phyloP scores from a whole-genome alignment of 495 filamentous ascomycete genomes.

The Penicillium longicatenatum region DNA sequence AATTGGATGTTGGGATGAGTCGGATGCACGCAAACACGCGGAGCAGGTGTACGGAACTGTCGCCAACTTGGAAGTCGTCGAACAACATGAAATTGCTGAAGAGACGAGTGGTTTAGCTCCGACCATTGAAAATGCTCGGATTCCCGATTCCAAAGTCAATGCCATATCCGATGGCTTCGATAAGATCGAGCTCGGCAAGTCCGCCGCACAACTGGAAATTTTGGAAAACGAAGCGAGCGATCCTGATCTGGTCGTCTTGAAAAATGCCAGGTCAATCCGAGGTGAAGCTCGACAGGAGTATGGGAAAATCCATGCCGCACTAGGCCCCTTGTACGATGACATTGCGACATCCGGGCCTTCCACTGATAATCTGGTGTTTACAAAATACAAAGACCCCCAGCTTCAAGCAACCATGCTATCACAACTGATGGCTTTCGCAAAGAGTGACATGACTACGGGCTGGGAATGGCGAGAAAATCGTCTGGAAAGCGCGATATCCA shows the following conservation, averaged over 20 bases:
- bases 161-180: constrained; percentile 67
- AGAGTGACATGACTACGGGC: constrained; percentile 75
- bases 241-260: constrained; percentile 65
- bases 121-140: constrained; percentile 14
- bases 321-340: constrained; percentile 87
- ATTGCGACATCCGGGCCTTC: constrained; percentile 71
- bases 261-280: constrained; percentile 71
- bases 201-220: constrained; percentile 17
- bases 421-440: constrained; percentile 75
- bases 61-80: constrained; percentile 58
- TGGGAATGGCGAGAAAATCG: constrained; percentile 69
- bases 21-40: constrained; percentile 75
- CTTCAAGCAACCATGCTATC: constrained; percentile 86
- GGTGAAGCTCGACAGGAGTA: constrained; percentile 89
- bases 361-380: constrained; percentile 80
- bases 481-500: constrained; percentile 69
- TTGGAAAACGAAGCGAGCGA: constrained; percentile 29
- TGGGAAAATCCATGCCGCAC: constrained; percentile 82
- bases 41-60: constrained; percentile 73
- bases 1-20: constrained; percentile 93
- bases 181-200: constrained; percentile 54
- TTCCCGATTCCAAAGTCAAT: constrained; percentile 25
- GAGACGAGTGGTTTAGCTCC: constrained; percentile 19
- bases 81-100: constrained; percentile 48
- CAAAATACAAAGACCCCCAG: constrained; percentile 81